These are phyloP conservation scores for Candida glaebosa DNA, from an alignment of 805 yeast species.

Conservation along the genomic window DNA sequence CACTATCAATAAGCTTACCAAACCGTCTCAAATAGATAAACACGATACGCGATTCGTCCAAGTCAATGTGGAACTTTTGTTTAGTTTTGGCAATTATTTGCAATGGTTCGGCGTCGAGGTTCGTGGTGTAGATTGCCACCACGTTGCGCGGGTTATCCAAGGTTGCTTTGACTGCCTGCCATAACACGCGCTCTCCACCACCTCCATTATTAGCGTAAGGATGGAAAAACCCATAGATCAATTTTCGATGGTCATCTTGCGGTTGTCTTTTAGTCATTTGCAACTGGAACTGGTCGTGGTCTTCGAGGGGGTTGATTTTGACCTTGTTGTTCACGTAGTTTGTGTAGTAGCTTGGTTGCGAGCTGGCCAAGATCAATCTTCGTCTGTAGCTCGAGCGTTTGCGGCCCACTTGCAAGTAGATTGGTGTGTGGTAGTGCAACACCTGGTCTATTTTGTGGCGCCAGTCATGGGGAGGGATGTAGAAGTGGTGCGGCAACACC, in stretches of 20 bases:
- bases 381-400: slow-evolving; percentile 40
- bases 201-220: slow-evolving; percentile 97
- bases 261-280: slow-evolving; percentile 29
- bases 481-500: slow-evolving; percentile 30
- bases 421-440: slow-evolving; percentile 30
- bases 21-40: slow-evolving; percentile 54
- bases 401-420: slow-evolving; percentile 31
- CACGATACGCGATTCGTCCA: slow-evolving; percentile 52
- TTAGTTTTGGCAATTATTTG: slow-evolving; percentile 50
- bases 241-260: slow-evolving; percentile 34
- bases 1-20: slow-evolving; percentile 62
- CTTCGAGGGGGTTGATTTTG: slow-evolving; percentile 29
- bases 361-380: slow-evolving; percentile 33
- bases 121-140: slow-evolving; percentile 73
- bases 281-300: slow-evolving; percentile 20
- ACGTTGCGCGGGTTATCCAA: slow-evolving; percentile 49
- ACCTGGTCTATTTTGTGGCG: slow-evolving; percentile 29
- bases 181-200: slow-evolving; percentile 94
- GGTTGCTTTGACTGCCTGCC: slow-evolving; percentile 87
- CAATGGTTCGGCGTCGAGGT: slow-evolving; percentile 44
- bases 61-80: slow-evolving; percentile 51
- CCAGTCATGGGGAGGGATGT: slow-evolving; percentile 41
- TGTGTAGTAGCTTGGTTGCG: slow-evolving; percentile 35
- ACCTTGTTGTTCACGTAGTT: slow-evolving; percentile 36
- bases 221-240: slow-evolving; percentile 84